A percentile compares a stretch with the other conserved stretches of the same genome.
Evolutionary conservation across 164 flowering plant species (phyloP).

Genomic region (Platanus orientalis): DNA sequence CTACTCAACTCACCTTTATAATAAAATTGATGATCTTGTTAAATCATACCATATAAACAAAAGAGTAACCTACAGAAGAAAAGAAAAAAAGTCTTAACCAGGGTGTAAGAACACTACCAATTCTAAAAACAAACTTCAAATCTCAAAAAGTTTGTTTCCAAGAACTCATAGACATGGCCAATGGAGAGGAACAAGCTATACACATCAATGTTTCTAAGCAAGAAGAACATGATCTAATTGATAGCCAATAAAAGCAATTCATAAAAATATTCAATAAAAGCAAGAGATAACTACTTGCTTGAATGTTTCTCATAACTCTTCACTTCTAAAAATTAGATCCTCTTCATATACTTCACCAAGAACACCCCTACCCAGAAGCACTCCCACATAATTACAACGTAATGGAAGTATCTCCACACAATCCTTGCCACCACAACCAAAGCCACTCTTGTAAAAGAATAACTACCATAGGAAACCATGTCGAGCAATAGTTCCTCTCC

Average conservation of each 20-base stretch:
- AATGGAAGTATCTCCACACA: conserved; percentile 5
- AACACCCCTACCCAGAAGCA: conserved; percentile 14
- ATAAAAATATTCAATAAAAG: conserved; percentile 6
- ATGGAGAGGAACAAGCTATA: neutral
- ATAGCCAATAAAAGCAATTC: too few relatives aligned
- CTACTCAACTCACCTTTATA: too few relatives aligned
- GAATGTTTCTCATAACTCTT: conserved; percentile 6
- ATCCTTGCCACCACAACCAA: conserved; percentile 3
- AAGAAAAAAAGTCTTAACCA: too few relatives aligned
- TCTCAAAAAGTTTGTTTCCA: too few relatives aligned
- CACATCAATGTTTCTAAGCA: conserved; percentile 10
- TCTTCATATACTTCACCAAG: conserved; percentile 14
- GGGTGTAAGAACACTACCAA: too few relatives aligned
- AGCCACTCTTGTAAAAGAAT: conserved; percentile 1
- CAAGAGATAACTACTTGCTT: conserved; percentile 10
- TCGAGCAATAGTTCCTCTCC: conserved; percentile 12
- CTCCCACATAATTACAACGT: conserved; percentile 9
- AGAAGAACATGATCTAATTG: too few relatives aligned
- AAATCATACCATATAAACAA: too few relatives aligned
- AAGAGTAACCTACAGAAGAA: too few relatives aligned
- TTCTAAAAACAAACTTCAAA: too few relatives aligned
- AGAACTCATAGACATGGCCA: neutral
- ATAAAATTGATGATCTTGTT: too few relatives aligned
- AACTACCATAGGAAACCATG: conserved; percentile 13
- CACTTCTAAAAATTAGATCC: conserved; percentile 9